Conservation (phyloP, 768 basidiomycete genomes). For the Hygrophoropsis aurantiaca region DNA sequence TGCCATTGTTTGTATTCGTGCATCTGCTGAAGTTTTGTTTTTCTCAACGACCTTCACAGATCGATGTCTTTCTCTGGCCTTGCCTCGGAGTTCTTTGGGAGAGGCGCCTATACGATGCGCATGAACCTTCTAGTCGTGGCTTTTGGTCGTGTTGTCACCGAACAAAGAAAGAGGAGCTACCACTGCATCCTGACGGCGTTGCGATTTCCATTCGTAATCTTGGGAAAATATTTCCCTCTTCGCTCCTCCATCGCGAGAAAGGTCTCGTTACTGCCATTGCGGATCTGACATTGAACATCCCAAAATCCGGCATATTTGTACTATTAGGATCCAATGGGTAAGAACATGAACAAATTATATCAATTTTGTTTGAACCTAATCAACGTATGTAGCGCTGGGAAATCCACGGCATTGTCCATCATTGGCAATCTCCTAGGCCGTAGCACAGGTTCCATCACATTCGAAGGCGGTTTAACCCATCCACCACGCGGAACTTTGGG, state of each 20-base stretch:
- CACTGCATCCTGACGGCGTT: constrained; percentile 34
- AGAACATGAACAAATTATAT: constrained; percentile 13
- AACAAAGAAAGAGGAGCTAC: constrained; percentile 14
- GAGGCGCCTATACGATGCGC: constrained; percentile 59
- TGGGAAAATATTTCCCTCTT: constrained; percentile 55
- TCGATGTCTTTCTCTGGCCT: constrained; percentile 76
- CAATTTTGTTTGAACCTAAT: constrained; percentile 1
- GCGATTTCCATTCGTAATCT: constrained; percentile 66
- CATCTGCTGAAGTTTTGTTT: constrained; percentile 56
- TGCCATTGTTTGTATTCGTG: constrained; percentile 59
- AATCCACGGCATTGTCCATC: constrained; percentile 70
- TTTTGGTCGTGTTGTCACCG: constrained; percentile 23
- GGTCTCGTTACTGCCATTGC: constrained; percentile 58
- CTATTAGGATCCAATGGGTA: constrained; percentile 73
- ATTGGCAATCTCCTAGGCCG: constrained; percentile 61
- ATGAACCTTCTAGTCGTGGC: constrained; percentile 30
- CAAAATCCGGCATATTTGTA: constrained; percentile 74
- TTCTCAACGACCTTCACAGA: constrained; percentile 41
- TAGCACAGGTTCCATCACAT: constrained; percentile 56
- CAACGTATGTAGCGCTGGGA: constrained; percentile 67
- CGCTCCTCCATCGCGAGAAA: constrained; percentile 47
- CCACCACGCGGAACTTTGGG: constrained; percentile 69
- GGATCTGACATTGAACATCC: constrained; percentile 68
- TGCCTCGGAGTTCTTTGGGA: constrained; percentile 62
- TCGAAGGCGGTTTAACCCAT: constrained; percentile 49